Base-by-base conservation (phyloP, 2,329 filamentous ascomycete species). In the Microsporum ferrugineum region DNA sequence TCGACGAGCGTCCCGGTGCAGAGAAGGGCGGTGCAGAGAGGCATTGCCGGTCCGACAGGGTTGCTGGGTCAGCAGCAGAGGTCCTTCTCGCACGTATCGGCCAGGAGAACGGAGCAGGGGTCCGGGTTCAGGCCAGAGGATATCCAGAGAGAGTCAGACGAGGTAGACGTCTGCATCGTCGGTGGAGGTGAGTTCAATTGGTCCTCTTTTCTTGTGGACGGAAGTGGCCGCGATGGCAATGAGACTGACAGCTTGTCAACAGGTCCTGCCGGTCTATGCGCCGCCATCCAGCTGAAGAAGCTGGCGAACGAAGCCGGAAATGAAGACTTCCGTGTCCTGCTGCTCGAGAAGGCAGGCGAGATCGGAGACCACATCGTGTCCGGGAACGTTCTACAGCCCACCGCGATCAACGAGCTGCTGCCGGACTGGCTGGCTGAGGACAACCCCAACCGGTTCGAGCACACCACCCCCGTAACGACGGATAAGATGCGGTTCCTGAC, bases 401-500 rank as follows among this genome's bases (percentile, higher is more conserved):
- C 84, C 36, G 88, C 91, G 2, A 83, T 99, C 68, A 84, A 94
- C 67, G 92, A 97, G 75, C 82, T 99, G 59, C 80, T 99, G 55
- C 94, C 94, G 53, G 88, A 96, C 78, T 99, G 94, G 94, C 84
- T 94, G 56, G 85, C 87, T 66, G 88, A 95, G 75, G 84, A 87
- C 66, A 99, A 97, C 74, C 87, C 89, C 49, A 87, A 86, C 66
- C 85, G 89, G 65, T 99, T 97, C 78, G 84, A 91, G 74, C 81
- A 89, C 74, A 89, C 87, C 62, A 99, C 94, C 1, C 87, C 91
- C 23, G 92, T 91, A 3, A 87, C 84, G 65, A 79, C 78, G 57
- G 94, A 99, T 70, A 87, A 85, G 76, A 96, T 99, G 92, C 87
- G 89, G 67, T 96, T 96, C 76, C 81, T 99, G 63, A 97, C 92